phyloP scores from a whole-genome alignment of 2,329 filamentous ascomycete genomes.

The Lomentospora prolificans region DNA sequence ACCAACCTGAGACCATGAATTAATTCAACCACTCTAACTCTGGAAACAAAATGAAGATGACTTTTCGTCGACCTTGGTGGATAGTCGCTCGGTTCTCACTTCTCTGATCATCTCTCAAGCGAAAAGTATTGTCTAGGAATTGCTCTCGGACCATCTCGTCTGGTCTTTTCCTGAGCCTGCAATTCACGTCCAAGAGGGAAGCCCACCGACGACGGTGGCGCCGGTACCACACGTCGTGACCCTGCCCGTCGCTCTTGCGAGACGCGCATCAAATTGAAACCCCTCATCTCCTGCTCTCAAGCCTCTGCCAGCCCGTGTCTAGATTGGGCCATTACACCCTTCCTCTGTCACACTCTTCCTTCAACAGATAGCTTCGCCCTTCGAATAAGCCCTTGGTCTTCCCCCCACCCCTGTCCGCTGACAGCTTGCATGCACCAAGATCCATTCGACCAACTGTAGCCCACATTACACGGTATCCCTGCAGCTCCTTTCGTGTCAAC shows the following conservation, averaged over 20 bases:
- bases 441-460: slow-evolving; percentile 1
- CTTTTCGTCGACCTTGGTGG: background rate
- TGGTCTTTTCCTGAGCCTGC: too few relatives aligned
- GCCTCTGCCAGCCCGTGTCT: background rate
- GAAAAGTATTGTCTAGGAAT: background rate
- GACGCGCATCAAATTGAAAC: slow-evolving; percentile 3
- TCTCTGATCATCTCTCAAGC: background rate
- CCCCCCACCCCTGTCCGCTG: background rate
- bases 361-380: too few relatives aligned
- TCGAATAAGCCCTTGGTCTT: too few relatives aligned
- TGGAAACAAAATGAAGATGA: background rate
- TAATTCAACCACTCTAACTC: background rate
- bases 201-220: too few relatives aligned
- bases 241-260: background rate
- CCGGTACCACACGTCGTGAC: too few relatives aligned
- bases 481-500: slow-evolving; percentile 9
- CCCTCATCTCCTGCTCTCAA: slow-evolving; percentile 2
- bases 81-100: background rate
- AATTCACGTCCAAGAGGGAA: too few relatives aligned
- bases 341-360: background rate
- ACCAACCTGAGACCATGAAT: background rate
- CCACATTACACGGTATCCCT: slow-evolving; percentile 1
- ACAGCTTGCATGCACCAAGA: background rate
- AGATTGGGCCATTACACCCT: background rate
- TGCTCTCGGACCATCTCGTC: background rate